Conservation (phyloP, 2,329 filamentous ascomycete species). For the Scytalidium sp. region DNA sequence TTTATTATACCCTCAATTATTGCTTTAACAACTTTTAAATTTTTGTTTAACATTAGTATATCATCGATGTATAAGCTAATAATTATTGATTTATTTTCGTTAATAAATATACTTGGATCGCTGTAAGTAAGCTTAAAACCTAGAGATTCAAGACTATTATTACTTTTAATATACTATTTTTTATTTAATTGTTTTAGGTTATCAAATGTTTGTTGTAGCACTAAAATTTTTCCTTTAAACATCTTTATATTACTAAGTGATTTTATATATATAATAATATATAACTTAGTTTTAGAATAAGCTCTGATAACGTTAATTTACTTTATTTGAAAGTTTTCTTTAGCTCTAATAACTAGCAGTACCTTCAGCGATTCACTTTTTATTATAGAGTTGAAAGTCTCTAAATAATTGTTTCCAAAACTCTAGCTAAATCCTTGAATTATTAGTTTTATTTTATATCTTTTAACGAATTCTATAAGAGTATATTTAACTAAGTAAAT, state of each 20-base stretch:
- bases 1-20: neutral
- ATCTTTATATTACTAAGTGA: neutral
- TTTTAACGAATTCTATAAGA: neutral
- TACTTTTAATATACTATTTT: neutral
- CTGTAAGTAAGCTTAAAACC: neutral
- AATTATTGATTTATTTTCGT: neutral
- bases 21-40: neutral
- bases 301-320: neutral
- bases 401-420: neutral
- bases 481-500: constrained; percentile 19
- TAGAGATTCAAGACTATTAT: neutral
- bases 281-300: neutral
- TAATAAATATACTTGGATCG: neutral
- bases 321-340: neutral
- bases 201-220: neutral
- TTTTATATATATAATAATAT: neutral
- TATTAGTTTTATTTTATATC: neutral
- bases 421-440: neutral
- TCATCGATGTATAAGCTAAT: constrained; percentile 6
- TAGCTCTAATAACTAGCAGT: neutral
- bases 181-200: neutral
- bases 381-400: neutral
- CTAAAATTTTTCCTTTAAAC: neutral
- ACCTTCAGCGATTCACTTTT: neutral
- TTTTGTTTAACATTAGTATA: neutral